These are phyloP conservation scores for Corchorus capsularis DNA, from an alignment of 345 rosid genomes.

Conservation along the genomic window DNA sequence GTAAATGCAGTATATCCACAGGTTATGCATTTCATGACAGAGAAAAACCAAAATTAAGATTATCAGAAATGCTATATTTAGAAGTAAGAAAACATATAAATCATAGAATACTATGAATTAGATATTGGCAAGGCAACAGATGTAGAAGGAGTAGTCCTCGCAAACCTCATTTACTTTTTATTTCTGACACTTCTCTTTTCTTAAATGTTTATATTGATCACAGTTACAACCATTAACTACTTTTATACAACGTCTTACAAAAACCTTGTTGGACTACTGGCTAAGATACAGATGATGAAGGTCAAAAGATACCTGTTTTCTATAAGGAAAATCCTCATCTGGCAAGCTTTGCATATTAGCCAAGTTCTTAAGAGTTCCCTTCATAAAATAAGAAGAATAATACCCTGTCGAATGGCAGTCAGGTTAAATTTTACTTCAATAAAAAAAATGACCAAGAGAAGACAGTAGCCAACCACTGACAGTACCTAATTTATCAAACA, in stretches of 20 bases:
- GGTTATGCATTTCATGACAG: not conserved
- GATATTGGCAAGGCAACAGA: not conserved
- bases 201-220: not conserved
- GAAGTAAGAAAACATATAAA: not conserved
- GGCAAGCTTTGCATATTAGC: conserved; percentile 80
- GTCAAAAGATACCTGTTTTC: conserved; percentile 66
- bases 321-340: conserved; percentile 80
- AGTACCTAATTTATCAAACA: conserved; percentile 85
- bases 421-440: conserved; percentile 13
- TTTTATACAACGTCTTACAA: conserved; percentile 1
- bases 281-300: not conserved
- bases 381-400: conserved; percentile 75
- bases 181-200: not conserved
- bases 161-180: not conserved
- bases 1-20: not conserved
- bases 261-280: not conserved
- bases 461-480: conserved; percentile 9
- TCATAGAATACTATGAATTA: not conserved
- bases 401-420: conserved; percentile 44
- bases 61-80: not conserved
- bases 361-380: conserved; percentile 72
- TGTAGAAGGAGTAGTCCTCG: not conserved
- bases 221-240: not conserved
- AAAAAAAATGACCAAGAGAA: not conserved
- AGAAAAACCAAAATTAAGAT: not conserved